Evolutionary conservation across 2,329 filamentous ascomycete genomes (phyloP).

Genomic region (Fusarium pseudocircinatum): DNA sequence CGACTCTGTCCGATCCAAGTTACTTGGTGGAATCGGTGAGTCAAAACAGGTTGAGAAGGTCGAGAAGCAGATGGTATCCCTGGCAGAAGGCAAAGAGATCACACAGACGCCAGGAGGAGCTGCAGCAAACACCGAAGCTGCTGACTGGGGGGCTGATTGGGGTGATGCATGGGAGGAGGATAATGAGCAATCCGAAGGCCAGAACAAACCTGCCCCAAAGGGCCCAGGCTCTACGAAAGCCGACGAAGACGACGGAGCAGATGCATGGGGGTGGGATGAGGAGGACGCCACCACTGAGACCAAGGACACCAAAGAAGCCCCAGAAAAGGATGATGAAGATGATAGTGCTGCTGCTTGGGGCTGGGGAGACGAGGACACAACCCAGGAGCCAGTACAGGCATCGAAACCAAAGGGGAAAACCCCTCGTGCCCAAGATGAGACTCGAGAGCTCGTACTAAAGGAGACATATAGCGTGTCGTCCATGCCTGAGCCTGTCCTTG

Average conservation of each 20-base stretch:
- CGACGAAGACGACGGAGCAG: constrained; percentile 58
- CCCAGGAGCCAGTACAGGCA: constrained; percentile 37
- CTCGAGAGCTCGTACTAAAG: constrained; percentile 77
- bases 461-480: constrained; percentile 91
- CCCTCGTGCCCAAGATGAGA: constrained; percentile 44
- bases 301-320: constrained; percentile 14
- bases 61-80: constrained; percentile 82
- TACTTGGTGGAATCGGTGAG: constrained; percentile 73
- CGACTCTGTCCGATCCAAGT: constrained; percentile 74
- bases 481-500: constrained; percentile 81
- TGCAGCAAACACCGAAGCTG: constrained; percentile 54
- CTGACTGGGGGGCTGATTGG: constrained; percentile 82
- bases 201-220: constrained; percentile 33
- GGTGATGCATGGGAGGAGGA: constrained; percentile 82
- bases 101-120: constrained; percentile 62
- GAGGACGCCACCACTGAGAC: constrained; percentile 54
- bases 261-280: constrained; percentile 88
- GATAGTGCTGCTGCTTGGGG: constrained; percentile 79
- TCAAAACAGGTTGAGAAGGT: constrained; percentile 81
- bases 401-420: constrained; percentile 20
- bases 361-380: constrained; percentile 77
- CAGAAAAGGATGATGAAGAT: constrained; percentile 52
- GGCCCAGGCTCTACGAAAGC: constrained; percentile 29
- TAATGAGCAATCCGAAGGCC: constrained; percentile 54
- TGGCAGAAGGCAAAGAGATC: constrained; percentile 72